Evolutionary conservation across 2,329 filamentous ascomycete species (phyloP).

Genomic region (Calonectria naviculata): DNA sequence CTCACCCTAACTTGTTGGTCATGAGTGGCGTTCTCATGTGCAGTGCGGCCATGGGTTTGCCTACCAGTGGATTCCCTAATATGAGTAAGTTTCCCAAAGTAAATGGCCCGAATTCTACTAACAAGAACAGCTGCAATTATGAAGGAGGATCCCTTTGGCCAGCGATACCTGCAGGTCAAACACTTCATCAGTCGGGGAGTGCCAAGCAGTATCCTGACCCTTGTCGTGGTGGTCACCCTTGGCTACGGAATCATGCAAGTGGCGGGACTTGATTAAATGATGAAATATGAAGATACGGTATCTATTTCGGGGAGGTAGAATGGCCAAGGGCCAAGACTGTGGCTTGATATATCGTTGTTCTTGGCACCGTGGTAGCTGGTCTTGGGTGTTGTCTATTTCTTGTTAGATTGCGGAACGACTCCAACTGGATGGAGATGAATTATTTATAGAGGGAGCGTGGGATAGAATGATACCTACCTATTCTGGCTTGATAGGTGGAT

Average conservation of each 20-base stretch:
- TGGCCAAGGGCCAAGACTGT: not conserved
- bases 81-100: slow-evolving; percentile 82
- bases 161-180: slow-evolving; percentile 89
- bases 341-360: not conserved
- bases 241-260: slow-evolving; percentile 92
- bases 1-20: slow-evolving; percentile 93
- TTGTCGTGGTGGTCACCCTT: slow-evolving; percentile 85
- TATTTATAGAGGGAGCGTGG: slow-evolving; percentile 27
- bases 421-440: slow-evolving; percentile 7
- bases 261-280: slow-evolving; percentile 66
- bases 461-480: slow-evolving; percentile 27
- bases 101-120: slow-evolving; percentile 26
- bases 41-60: slow-evolving; percentile 93
- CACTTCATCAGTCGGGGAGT: slow-evolving; percentile 97
- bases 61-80: slow-evolving; percentile 96
- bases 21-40: slow-evolving; percentile 98
- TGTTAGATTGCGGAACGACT: slow-evolving; percentile 3
- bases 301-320: slow-evolving; percentile 3
- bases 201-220: slow-evolving; percentile 84
- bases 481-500: not conserved
- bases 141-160: slow-evolving; percentile 97
- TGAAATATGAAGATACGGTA: not conserved
- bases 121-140: slow-evolving; percentile 84
- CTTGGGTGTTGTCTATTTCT: slow-evolving; percentile 8
- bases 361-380: not conserved